A percentile compares a stretch with the other conserved stretches of the same genome.
These are phyloP conservation scores for Cladosporium cucumerinum DNA, from an alignment of 2,329 filamentous ascomycete species.

Conservation along the genomic window DNA sequence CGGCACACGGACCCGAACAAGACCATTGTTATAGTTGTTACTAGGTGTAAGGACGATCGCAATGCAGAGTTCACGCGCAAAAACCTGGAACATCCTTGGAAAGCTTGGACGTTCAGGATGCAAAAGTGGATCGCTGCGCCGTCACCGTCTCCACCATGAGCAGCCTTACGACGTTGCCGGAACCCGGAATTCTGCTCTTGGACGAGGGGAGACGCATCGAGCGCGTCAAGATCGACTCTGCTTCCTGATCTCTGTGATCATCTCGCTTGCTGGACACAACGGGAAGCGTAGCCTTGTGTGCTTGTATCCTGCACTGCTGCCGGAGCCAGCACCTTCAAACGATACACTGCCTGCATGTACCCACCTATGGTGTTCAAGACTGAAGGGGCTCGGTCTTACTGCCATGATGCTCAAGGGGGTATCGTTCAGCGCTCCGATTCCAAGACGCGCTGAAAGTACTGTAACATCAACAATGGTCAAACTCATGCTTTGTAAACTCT, in stretches of 20 bases:
- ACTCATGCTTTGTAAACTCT: too few relatives aligned
- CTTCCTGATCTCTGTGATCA: constrained; percentile 1
- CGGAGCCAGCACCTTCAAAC: background rate
- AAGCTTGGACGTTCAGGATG: constrained; percentile 2
- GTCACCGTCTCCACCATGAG: background rate
- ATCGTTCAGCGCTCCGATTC: background rate
- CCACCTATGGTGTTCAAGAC: background rate
- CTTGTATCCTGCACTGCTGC: background rate
- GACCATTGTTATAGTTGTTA: background rate
- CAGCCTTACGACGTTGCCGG: background rate
- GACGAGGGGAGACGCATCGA: background rate
- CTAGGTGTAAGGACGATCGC: background rate
- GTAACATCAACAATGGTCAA: background rate
- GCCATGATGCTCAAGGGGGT: background rate
- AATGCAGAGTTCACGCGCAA: background rate
- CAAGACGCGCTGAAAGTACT: background rate
- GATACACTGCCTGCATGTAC: background rate
- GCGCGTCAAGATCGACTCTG: background rate
- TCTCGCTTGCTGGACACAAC: background rate
- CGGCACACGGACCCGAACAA: constrained; percentile 6
- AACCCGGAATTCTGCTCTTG: background rate
- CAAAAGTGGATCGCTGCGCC: constrained; percentile 8
- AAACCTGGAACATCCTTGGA: constrained; percentile 10
- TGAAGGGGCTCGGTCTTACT: background rate
- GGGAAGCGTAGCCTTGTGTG: background rate